These are phyloP conservation scores for Mycena haematopus DNA, from an alignment of 768 basidiomycete genomes.

Conservation along the genomic window DNA sequence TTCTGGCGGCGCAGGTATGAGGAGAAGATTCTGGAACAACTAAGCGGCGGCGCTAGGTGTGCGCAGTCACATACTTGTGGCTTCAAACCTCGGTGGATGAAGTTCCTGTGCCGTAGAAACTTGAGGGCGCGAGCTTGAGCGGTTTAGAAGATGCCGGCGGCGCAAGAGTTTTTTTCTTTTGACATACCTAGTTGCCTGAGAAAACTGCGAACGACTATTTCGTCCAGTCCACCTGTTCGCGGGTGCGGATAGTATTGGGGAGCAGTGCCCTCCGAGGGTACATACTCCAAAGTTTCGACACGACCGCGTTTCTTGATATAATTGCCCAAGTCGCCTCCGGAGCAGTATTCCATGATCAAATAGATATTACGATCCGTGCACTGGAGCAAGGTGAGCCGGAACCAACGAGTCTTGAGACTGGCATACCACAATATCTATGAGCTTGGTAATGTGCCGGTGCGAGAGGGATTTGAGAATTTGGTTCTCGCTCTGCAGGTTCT, in stretches of 20 bases:
- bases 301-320: conserved; percentile 98
- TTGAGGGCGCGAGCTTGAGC: conserved; percentile 85
- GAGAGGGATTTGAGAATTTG: conserved; percentile 93
- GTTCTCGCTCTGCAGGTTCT: conserved; percentile 98
- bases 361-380: conserved; percentile 83
- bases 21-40: conserved; percentile 78
- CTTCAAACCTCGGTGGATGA: conserved; percentile 98
- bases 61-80: conserved; percentile 44
- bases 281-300: conserved; percentile 86
- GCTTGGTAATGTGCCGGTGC: conserved; percentile 90
- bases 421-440: conserved; percentile 90
- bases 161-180: not conserved
- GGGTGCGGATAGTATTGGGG: conserved; percentile 92
- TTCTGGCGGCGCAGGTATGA: conserved; percentile 80
- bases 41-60: too few species aligned
- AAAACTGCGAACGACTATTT: conserved; percentile 90
- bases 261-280: conserved; percentile 70
- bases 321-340: conserved; percentile 93
- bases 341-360: conserved; percentile 97
- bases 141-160: not conserved
- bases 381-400: conserved; percentile 39
- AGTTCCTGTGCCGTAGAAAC: conserved; percentile 85
- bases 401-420: conserved; percentile 29
- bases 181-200: conserved; percentile 81
- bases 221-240: conserved; percentile 86